Percentiles rank a stretch among this genome's conserved stretches.
phyloP scores from a whole-genome alignment of 768 basidiomycete genomes.

The Polyporus arcularius region DNA sequence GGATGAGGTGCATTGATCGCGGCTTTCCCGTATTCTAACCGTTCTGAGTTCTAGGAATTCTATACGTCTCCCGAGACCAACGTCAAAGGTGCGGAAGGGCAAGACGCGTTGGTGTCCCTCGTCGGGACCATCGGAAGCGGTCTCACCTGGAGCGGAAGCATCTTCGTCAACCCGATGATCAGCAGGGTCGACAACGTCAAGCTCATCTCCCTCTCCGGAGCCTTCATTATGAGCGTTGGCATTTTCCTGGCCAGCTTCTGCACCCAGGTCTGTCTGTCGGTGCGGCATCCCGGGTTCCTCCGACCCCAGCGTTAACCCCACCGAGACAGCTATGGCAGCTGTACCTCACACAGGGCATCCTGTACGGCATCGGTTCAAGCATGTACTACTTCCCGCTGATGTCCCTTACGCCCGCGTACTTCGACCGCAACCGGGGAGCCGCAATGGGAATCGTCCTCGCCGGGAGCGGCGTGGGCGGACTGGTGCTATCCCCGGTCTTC shows the following conservation, averaged over 20 bases:
- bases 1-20: not conserved
- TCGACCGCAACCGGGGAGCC: conserved; percentile 46
- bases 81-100: conserved; percentile 36
- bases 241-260: conserved; percentile 42
- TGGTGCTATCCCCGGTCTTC: conserved; percentile 43
- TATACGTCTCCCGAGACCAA: conserved; percentile 42
- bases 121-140: conserved; percentile 46
- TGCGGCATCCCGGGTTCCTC: not conserved
- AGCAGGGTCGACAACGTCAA: conserved; percentile 34
- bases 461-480: conserved; percentile 44
- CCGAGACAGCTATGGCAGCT: conserved; percentile 43
- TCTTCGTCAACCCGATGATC: conserved; percentile 44
- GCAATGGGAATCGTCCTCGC: conserved; percentile 46
- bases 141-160: conserved; percentile 48
- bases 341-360: conserved; percentile 42
- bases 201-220: conserved; percentile 38
- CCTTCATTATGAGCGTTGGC: conserved; percentile 43
- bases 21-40: not conserved
- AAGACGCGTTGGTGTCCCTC: conserved; percentile 43
- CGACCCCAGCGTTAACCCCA: not conserved
- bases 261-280: conserved; percentile 30
- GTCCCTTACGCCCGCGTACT: conserved; percentile 43
- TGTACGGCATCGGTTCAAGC: conserved; percentile 45
- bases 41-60: conserved; percentile 36
- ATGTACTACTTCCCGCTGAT: conserved; percentile 48